phyloP scores from a whole-genome alignment of 139 green algal species.

The Astrephomene gubernaculifera region DNA sequence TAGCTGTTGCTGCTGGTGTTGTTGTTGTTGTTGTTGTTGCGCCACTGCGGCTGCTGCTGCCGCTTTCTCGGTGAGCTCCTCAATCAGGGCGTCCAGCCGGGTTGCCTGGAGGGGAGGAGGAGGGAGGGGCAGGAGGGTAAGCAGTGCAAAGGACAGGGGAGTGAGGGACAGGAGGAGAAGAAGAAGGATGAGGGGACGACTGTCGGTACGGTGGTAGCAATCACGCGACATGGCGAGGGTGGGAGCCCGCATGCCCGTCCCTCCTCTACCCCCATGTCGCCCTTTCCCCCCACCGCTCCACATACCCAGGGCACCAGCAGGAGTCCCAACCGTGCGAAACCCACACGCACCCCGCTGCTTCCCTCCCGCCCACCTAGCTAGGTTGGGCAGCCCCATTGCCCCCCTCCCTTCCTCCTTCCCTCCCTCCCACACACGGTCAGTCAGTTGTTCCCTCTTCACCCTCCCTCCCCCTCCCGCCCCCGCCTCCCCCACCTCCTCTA shows the following conservation, averaged over 20 bases:
- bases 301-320: no score
- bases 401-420: not conserved
- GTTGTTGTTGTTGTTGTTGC: constrained; percentile 13
- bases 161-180: not conserved
- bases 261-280: no score
- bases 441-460: not conserved
- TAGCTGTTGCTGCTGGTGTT: constrained; percentile 1
- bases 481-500: constrained; percentile 32
- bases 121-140: not conserved
- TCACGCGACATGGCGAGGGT: no score
- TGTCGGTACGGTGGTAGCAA: no score
- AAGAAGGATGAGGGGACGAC: no score
- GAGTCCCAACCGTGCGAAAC: no score
- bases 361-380: no score
- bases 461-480: not conserved
- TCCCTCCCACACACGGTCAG: no score
- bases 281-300: no score
- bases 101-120: not conserved
- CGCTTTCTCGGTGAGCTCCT: constrained; percentile 25
- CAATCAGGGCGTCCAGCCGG: constrained; percentile 23
- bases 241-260: no score
- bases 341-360: no score
- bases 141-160: no score
- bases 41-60: not conserved
- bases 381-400: not conserved